These are phyloP conservation scores for Stephanodiscus minutulus DNA, from an alignment of 108 stramenopile genomes.

Conservation along the genomic window DNA sequence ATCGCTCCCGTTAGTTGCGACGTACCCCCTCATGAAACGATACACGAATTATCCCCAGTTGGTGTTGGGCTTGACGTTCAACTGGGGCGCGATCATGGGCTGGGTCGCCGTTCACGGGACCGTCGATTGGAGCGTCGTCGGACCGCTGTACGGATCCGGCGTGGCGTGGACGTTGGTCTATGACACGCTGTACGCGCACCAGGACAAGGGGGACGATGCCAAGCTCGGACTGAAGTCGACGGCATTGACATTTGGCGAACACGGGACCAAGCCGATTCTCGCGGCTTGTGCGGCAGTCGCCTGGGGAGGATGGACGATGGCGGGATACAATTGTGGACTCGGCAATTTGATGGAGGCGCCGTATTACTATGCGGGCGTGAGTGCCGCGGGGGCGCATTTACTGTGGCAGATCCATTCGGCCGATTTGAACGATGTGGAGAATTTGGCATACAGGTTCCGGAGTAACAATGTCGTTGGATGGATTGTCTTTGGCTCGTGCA, in stretches of 20 bases:
- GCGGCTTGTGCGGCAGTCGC: constrained; percentile 55
- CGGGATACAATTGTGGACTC: constrained; percentile 56
- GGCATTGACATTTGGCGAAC: constrained; percentile 87
- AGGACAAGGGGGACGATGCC: constrained; percentile 94
- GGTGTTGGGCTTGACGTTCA: constrained; percentile 95
- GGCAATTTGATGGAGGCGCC: constrained; percentile 19
- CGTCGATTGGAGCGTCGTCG: constrained; percentile 70
- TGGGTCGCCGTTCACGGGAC: constrained; percentile 79
- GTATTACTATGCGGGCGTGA: constrained; percentile 61
- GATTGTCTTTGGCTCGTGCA: constrained; percentile 74
- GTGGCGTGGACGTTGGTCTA: constrained; percentile 97
- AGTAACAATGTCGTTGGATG: constrained; percentile 81
- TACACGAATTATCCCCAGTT: constrained; percentile 93
- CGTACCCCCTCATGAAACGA: constrained; percentile 97
- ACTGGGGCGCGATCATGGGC: constrained; percentile 98
- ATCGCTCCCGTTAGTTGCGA: constrained; percentile 88
- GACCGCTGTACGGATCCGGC: constrained; percentile 87
- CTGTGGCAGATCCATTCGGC: constrained; percentile 88
- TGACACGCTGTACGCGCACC: constrained; percentile 99
- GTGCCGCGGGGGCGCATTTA: constrained; percentile 74
- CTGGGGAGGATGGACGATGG: constrained; percentile 59
- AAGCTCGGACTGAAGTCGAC: constrained; percentile 89
- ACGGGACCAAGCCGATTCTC: constrained; percentile 72
- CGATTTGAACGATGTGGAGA: constrained; percentile 75
- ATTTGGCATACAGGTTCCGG: constrained; percentile 81